Base-by-base conservation (phyloP, 2,329 filamentous ascomycete species). In the Fusarium nisikadoi region DNA sequence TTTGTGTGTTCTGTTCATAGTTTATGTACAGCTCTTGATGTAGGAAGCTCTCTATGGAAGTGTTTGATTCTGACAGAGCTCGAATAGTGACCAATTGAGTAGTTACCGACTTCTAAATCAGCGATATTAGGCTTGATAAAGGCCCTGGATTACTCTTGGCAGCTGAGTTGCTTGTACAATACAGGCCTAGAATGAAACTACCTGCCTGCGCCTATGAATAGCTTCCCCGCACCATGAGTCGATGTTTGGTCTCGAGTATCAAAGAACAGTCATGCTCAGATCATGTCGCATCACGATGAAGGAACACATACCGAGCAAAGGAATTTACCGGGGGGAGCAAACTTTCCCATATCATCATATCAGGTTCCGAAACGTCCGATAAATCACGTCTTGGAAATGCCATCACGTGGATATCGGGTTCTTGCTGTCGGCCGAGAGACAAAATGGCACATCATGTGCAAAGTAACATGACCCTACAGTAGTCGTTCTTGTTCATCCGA, bases 281-380 rank as follows among this genome's bases (percentile, higher is more conserved):
- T 72, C 73, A 70, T 75, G 56, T 42, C 58, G 64, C 71, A 70
- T 71, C 72, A 56, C 36, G 33, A 45, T 45, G 29, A 41, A 17
- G 14, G 14, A 31, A 9, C 29, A 50, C 23, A 9, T 49, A 35
- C 19, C 29, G 10, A 61, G 38, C 12, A 38, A 50, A 39, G n/a
- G 5, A 23, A 25, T 19, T 33, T 42, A 19, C 36, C 25, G 38
- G 36, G 27, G 43, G 68, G 47, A 55, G 68, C 20, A 60, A 70
- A 70, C 55, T 67, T 71, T 71, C 68, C 68, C 68, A 71, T 71
- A 45, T 42, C 39, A 54, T 55, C 53, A 66, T 42, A 70, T 71
- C 55, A 68, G 65, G 41, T 42, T 69, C 63, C 63, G 68, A 69
- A 58, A 65, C 45, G 41, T 69, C 70, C 70, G 52, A 59, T 64